Base-by-base conservation (phyloP, 164 flowering plant genomes). In the Vitis rupestris region DNA sequence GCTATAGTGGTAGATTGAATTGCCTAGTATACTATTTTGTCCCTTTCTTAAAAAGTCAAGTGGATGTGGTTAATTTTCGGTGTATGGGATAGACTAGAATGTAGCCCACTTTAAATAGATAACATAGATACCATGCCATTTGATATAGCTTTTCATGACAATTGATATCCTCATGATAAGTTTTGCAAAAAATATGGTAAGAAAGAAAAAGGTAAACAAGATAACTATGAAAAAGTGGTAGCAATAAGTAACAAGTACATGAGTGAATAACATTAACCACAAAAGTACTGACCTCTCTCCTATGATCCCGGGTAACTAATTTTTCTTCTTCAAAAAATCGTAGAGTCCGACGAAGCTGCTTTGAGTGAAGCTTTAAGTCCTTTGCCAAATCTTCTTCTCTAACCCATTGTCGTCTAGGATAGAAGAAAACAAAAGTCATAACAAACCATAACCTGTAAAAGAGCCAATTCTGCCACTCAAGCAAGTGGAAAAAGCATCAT, bases 381-480 rank as follows among this genome's bases (percentile, higher is more conserved):
- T 93, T 96, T 37, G 97, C 97, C 70, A 96, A 81, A 79, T 96
- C 98, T 76, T 96, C 98, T 82, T 96, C 98, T 77, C 94, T 87
- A 50, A 91, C 97, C 99, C 99, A 96, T 76, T 93, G 98, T 53
- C 97, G 88, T 76, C 98, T 95, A 75, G 30, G 49, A 79, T 5
- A 65, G 2, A 19, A 74, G 29, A 54, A 53, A 4, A 37, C 27
- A 50, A 44, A 63, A 62, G 9, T n/a, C 16, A 63, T 67, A 15
- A 68, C 55, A 15, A 64, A 51, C n/a, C 44, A 68, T 10, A 5
- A 44, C 19, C 14, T 14, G 52, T 17, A 44, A 49, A 47, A 48
- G 47, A 49, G 44, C 31, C 10, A 10, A 44, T 31, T 13, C 14
- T 1, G 13, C 12, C 5, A 23, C 10, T 19, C 56, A 12, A 11